A percentile compares a stretch with the other conserved stretches of the same genome.
phyloP scores from a whole-genome alignment of 306 rosid genomes.

The Dalbergia oliveri region DNA sequence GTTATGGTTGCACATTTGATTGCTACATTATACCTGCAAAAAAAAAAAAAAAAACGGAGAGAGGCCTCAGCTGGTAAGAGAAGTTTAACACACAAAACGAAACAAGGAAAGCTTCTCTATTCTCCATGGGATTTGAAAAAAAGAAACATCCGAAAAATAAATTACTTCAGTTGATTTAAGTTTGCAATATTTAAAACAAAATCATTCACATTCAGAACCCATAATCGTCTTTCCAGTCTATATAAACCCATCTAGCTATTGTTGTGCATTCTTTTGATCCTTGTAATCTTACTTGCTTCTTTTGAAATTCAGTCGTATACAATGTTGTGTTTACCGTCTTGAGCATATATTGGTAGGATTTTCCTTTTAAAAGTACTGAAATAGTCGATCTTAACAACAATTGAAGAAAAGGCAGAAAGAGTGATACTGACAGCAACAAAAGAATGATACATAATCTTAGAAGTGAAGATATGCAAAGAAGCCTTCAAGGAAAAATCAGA shows the following conservation, averaged over 20 bases:
- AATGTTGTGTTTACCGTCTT: neutral
- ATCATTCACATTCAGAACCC: slow-evolving; percentile 19
- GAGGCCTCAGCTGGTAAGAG: slow-evolving; percentile 2
- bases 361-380: neutral
- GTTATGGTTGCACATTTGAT: slow-evolving; percentile 98
- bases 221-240: slow-evolving; percentile 15
- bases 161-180: slow-evolving; percentile 13
- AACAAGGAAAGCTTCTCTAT: slow-evolving; percentile 16
- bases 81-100: slow-evolving; percentile 25
- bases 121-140: slow-evolving; percentile 31
- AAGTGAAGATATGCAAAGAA: slow-evolving; percentile 26
- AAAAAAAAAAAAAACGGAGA: neutral
- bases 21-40: slow-evolving; percentile 89
- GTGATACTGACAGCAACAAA: neutral
- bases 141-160: slow-evolving; percentile 9
- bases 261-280: neutral
- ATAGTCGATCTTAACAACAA: slow-evolving; percentile 16
- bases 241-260: slow-evolving; percentile 1
- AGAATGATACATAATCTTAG: slow-evolving; percentile 16
- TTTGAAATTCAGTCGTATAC: slow-evolving; percentile 12
- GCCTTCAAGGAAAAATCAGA: slow-evolving; percentile 21
- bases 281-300: slow-evolving; percentile 13
- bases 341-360: slow-evolving; percentile 12
- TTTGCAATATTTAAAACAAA: slow-evolving; percentile 12
- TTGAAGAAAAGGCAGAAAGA: slow-evolving; percentile 9